A percentile compares a stretch with the other conserved stretches of the same genome.
These are phyloP conservation scores for Tirmania nivea DNA, from an alignment of 495 filamentous ascomycete species.

Conservation along the genomic window DNA sequence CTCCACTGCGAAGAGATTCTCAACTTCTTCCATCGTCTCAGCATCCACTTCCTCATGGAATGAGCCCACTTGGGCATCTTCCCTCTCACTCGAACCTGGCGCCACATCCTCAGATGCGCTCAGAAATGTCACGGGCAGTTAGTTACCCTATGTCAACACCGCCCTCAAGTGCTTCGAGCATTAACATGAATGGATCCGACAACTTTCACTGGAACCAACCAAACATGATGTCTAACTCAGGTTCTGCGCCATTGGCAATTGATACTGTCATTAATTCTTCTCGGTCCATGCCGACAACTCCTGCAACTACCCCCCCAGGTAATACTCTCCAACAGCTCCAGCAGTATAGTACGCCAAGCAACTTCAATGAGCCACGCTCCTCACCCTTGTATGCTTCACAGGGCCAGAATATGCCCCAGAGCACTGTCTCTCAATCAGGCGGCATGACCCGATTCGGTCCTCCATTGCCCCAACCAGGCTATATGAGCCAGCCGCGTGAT, in stretches of 20 bases:
- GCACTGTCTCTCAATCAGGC: constrained; percentile 30
- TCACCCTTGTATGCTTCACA: constrained; percentile 9
- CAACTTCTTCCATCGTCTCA: constrained; percentile 34
- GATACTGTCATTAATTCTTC: constrained; percentile 62
- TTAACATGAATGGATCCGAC: constrained; percentile 46
- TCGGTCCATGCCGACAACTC: constrained; percentile 81
- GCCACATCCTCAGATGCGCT: constrained; percentile 41
- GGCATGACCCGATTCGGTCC: constrained; percentile 50
- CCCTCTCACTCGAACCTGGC: constrained; percentile 41
- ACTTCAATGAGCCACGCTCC: neutral
- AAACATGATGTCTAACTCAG: constrained; percentile 23
- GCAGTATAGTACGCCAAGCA: constrained; percentile 14
- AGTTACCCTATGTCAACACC: constrained; percentile 90
- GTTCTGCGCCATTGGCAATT: constrained; percentile 56
- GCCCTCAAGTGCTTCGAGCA: constrained; percentile 49
- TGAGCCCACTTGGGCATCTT: constrained; percentile 29
- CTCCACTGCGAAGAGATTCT: constrained; percentile 16
- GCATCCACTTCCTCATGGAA: constrained; percentile 56
- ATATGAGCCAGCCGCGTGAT: constrained; percentile 35
- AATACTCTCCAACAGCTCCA: constrained; percentile 55
- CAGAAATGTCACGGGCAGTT: constrained; percentile 56
- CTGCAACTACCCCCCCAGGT: constrained; percentile 80
- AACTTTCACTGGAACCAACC: constrained; percentile 52
- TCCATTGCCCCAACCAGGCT: constrained; percentile 34
- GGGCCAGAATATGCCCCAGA: constrained; percentile 24